Evolutionary conservation across 2,329 filamentous ascomycete species (phyloP), one percentile per base, ranked within the genome.

Genomic region (Pyrenophora seminiperda): DNA sequence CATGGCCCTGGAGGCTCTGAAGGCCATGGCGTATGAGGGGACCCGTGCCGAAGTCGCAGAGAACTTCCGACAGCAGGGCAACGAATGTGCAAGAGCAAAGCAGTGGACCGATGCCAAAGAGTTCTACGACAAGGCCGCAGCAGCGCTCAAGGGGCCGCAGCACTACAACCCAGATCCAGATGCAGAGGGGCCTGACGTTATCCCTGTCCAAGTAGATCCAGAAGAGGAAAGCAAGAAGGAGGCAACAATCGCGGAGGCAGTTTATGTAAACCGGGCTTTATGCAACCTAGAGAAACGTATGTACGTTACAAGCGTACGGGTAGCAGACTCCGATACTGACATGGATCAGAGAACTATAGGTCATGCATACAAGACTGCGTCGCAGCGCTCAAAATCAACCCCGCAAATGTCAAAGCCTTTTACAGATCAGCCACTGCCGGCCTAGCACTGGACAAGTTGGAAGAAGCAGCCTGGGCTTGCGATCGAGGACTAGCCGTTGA

Each of bases 21-120:
- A 90, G 69, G 93, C 94, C 0, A 79, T 99, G 31, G 90, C 91
- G 22, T 96, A 97, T 70, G 94, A 99, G 76, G 95, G 94, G 15
- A 92, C 91, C 7, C 85, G 90, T 40, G 81, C 86, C 7, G 93
- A 97, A 72, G 87, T 96, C 54, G 89, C 86, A 15, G 76, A 82
- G 36, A 90, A 90, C 58, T 97, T 97, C 77, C 91, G 94, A 65
- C 88, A 93, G 70, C 89, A 91, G 61, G 94, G 94, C 27, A 99
- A 99, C 71, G 93, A 97, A 65, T 86, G 84, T 66, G 96, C 95
- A 68, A 81, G 82, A 62, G 80, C 80, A 47, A 86, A 85, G 72
- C 80, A 84, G 39, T 96, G 88, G 85, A 79, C 74, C 19, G 91
- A 97, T 72, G 94, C 92, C 3, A 87, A 88, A 68, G 91, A 96